phyloP scores from a whole-genome alignment of 2,329 filamentous ascomycete genomes.

The Helminthosporium solani region DNA sequence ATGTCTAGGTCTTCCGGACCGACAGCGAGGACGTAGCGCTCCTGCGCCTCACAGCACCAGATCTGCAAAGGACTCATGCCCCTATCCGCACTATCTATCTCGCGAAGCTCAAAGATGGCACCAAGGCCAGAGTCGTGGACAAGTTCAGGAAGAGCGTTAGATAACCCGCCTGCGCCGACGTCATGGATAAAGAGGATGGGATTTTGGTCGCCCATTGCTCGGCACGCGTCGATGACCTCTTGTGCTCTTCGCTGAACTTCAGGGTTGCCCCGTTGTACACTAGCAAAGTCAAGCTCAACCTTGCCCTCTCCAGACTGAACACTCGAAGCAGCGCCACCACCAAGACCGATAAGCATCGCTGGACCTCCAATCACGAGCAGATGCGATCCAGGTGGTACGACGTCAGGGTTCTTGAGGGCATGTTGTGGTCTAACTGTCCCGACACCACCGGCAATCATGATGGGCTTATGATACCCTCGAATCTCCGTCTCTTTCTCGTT shows the following conservation, averaged over 20 bases:
- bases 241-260: slow-evolving; percentile 95
- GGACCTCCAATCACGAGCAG: slow-evolving; percentile 92
- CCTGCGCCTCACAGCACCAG: slow-evolving; percentile 97
- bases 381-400: slow-evolving; percentile 84
- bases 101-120: slow-evolving; percentile 89
- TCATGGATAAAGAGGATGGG: slow-evolving; percentile 98
- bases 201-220: slow-evolving; percentile 77
- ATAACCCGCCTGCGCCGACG: slow-evolving; percentile 88
- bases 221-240: slow-evolving; percentile 96
- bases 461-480: slow-evolving; percentile 95
- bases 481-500: slow-evolving; percentile 66
- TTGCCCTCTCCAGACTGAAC: slow-evolving; percentile 84
- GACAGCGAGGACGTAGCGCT: slow-evolving; percentile 90
- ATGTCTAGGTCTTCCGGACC: slow-evolving; percentile 75
- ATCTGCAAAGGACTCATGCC: slow-evolving; percentile 96
- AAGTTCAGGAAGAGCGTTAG: slow-evolving; percentile 81
- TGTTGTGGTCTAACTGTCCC: slow-evolving; percentile 89
- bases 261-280: slow-evolving; percentile 94
- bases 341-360: slow-evolving; percentile 95
- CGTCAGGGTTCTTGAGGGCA: slow-evolving; percentile 76
- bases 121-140: slow-evolving; percentile 91
- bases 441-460: slow-evolving; percentile 95
- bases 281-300: slow-evolving; percentile 92
- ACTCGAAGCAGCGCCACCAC: slow-evolving; percentile 91
- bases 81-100: slow-evolving; percentile 85